Conservation (phyloP, 257 asterid genomes). For the Ilex aquifolium region DNA sequence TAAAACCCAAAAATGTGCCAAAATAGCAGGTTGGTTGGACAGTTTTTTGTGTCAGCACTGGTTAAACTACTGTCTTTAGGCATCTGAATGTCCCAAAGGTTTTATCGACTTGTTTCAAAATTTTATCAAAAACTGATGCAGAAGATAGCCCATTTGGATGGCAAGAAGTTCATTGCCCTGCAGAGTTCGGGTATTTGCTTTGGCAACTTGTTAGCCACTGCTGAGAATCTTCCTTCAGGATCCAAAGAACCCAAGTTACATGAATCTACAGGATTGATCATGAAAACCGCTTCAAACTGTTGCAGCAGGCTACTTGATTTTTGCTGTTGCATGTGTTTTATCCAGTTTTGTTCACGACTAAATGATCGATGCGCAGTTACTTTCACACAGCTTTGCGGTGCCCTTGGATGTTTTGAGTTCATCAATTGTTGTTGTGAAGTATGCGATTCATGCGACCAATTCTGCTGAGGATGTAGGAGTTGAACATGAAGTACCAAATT, state of each 20-base stretch:
- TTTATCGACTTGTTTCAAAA: background rate
- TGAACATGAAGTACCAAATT: too few relatives aligned
- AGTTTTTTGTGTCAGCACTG: too few relatives aligned
- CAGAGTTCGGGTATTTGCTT: conserved; percentile 52
- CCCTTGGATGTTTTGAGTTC: conserved; percentile 76
- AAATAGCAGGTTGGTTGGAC: too few relatives aligned
- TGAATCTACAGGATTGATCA: conserved; percentile 47
- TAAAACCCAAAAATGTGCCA: too few relatives aligned
- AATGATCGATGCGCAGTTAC: conserved; percentile 67
- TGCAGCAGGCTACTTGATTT: conserved; percentile 44
- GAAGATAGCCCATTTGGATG: conserved; percentile 25
- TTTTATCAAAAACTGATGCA: conserved; percentile 18
- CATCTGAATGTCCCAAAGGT: too few relatives aligned
- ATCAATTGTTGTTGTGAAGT: conserved; percentile 53
- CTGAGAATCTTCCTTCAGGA: conserved; percentile 47
- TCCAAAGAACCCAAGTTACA: conserved; percentile 61
- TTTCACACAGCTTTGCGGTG: conserved; percentile 60
- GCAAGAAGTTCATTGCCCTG: conserved; percentile 31
- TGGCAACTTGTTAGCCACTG: conserved; percentile 62
- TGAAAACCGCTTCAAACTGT: conserved; percentile 44
- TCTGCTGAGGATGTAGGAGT: background rate
- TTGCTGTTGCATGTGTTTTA: conserved; percentile 76
- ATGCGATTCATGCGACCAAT: conserved; percentile 39
- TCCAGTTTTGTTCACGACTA: conserved; percentile 45
- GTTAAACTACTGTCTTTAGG: too few relatives aligned